A percentile compares a stretch with the other conserved stretches of the same genome.
These are phyloP conservation scores for Didymella exigua DNA, from an alignment of 2,329 filamentous ascomycete species.

Conservation along the genomic window DNA sequence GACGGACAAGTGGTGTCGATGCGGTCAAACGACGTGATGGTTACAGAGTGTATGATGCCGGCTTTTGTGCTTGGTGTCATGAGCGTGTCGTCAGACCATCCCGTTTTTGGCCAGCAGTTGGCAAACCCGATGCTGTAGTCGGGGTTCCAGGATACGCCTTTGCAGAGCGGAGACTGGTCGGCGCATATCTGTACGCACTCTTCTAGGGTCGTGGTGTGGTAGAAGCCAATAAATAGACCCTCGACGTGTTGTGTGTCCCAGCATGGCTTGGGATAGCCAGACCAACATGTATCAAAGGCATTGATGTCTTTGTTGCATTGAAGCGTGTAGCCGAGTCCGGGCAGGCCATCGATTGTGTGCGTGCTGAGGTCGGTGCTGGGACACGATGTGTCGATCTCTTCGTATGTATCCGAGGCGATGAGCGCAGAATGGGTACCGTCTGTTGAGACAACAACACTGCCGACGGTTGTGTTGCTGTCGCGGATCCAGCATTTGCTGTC, in stretches of 20 bases:
- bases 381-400: slow-evolving; percentile 27
- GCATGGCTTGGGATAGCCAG: slow-evolving; percentile 28
- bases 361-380: slow-evolving; percentile 29
- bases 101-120: slow-evolving; percentile 43
- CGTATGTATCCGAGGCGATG: slow-evolving; percentile 27
- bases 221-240: slow-evolving; percentile 29
- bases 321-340: slow-evolving; percentile 36
- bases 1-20: slow-evolving; percentile 30
- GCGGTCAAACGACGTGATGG: slow-evolving; percentile 31
- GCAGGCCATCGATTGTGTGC: slow-evolving; percentile 28
- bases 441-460: slow-evolving; percentile 6
- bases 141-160: slow-evolving; percentile 38
- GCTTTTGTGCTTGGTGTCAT: slow-evolving; percentile 5
- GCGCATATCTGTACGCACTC: slow-evolving; percentile 39
- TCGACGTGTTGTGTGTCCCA: slow-evolving; percentile 9
- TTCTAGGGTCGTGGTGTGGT: slow-evolving; percentile 35
- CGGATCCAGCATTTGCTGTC: slow-evolving; percentile 36
- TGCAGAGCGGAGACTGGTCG: slow-evolving; percentile 37
- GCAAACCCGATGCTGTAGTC: slow-evolving; percentile 37
- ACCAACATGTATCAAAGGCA: slow-evolving; percentile 27
- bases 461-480: slow-evolving; percentile 29
- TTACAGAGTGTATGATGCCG: slow-evolving; percentile 34
- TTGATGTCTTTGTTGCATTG: slow-evolving; percentile 37
- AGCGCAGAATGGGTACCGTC: slow-evolving; percentile 31
- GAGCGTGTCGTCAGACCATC: slow-evolving; percentile 17